Evolutionary conservation across 805 yeast genomes (phyloP).

Genomic region (Trichomonascus vanleenenianus): DNA sequence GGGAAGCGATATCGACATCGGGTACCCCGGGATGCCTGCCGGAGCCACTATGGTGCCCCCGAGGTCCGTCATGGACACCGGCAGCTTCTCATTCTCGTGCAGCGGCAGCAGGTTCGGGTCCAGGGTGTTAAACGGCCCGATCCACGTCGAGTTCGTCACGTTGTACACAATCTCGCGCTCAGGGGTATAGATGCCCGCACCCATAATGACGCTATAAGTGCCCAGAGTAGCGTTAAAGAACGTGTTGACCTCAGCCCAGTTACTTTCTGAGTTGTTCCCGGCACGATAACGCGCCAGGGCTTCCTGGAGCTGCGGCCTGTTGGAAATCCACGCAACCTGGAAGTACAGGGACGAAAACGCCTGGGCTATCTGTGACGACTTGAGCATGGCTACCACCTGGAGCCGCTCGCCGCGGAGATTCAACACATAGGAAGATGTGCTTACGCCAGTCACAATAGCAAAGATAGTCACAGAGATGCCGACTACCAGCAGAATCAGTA

Average conservation of each 20-base stretch:
- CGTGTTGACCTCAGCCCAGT: slow-evolving; percentile 40
- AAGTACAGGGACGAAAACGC: slow-evolving; percentile 54
- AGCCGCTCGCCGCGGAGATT: slow-evolving; percentile 61
- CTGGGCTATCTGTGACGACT: slow-evolving; percentile 72
- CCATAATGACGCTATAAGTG: slow-evolving; percentile 54
- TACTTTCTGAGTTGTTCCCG: slow-evolving; percentile 53
- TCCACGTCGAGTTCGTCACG: slow-evolving; percentile 17
- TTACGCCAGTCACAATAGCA: slow-evolving; percentile 59
- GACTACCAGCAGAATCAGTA: slow-evolving; percentile 59
- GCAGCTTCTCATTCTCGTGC: slow-evolving; percentile 36
- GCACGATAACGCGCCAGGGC: slow-evolving; percentile 60
- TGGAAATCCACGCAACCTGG: slow-evolving; percentile 59
- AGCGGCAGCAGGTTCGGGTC: slow-evolving; percentile 42
- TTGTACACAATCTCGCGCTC: slow-evolving; percentile 38
- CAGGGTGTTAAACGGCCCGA: slow-evolving; percentile 24
- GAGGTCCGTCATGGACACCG: slow-evolving; percentile 36
- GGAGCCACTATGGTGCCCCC: slow-evolving; percentile 65
- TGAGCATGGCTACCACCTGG: slow-evolving; percentile 70
- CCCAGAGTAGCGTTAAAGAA: slow-evolving; percentile 54
- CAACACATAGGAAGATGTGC: slow-evolving; percentile 40
- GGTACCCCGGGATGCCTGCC: slow-evolving; percentile 33
- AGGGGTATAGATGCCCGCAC: slow-evolving; percentile 62
- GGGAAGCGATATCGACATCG: slow-evolving; percentile 72
- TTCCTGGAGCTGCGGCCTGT: slow-evolving; percentile 50
- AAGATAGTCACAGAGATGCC: slow-evolving; percentile 58